These are phyloP conservation scores for Pythium sp. DNA, from an alignment of 352 stramenopile genomes.

Conservation along the genomic window DNA sequence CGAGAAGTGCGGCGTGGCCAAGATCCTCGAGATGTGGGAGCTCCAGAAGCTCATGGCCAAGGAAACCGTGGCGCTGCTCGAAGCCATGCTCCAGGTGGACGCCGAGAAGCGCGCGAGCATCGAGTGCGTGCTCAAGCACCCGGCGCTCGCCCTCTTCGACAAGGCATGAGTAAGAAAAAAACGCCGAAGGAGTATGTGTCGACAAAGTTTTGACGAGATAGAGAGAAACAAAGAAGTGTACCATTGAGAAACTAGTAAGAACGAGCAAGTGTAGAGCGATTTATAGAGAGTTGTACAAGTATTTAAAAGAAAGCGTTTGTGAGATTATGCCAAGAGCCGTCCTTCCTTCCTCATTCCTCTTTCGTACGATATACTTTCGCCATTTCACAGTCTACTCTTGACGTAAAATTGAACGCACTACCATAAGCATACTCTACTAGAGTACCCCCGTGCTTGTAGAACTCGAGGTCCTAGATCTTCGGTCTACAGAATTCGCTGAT, in stretches of 20 bases:
- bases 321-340: background rate
- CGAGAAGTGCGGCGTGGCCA: slow-evolving; percentile 43
- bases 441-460: too few relatives aligned
- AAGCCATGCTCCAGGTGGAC: slow-evolving; percentile 48
- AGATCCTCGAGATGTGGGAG: slow-evolving; percentile 56
- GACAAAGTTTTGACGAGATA: background rate
- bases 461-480: background rate
- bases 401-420: too few relatives aligned
- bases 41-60: slow-evolving; percentile 28
- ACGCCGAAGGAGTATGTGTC: too few relatives aligned
- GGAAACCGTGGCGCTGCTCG: slow-evolving; percentile 39
- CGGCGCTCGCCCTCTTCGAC: slow-evolving; percentile 14
- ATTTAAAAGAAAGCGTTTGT: background rate
- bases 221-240: background rate
- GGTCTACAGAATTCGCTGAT: too few relatives aligned
- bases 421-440: too few relatives aligned
- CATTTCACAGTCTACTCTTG: too few relatives aligned
- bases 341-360: background rate
- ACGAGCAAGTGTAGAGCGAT: background rate
- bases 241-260: background rate
- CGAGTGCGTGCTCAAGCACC: slow-evolving; percentile 31
- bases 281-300: background rate
- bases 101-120: slow-evolving; percentile 32
- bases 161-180: background rate
- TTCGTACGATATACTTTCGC: too few relatives aligned